Conservation (phyloP, 75 land plant genomes). For the Cupressus sempervirens region DNA sequence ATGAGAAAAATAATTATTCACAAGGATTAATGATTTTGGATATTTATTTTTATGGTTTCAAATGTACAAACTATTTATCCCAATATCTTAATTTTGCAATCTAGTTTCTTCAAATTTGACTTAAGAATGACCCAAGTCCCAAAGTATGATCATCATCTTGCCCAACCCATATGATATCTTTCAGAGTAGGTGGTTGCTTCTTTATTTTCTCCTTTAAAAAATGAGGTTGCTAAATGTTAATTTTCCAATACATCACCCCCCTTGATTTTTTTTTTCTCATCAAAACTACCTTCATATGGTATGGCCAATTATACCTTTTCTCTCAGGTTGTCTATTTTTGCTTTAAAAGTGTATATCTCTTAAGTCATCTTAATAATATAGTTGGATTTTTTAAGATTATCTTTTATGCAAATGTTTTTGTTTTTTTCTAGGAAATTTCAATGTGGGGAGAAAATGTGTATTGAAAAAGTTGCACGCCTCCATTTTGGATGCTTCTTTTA, state of each 20-base stretch:
- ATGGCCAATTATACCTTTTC: background rate
- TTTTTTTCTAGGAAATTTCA: slow-evolving; percentile 46
- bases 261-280: background rate
- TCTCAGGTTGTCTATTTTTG: background rate
- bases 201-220: background rate
- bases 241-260: background rate
- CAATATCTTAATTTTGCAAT: no score
- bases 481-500: slow-evolving; percentile 86
- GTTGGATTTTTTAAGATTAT: background rate
- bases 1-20: no score
- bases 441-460: slow-evolving; percentile 53
- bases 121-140: no score
- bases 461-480: slow-evolving; percentile 49
- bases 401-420: background rate
- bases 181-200: no score
- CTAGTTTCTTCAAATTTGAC: no score
- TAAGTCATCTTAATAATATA: background rate
- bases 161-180: no score
- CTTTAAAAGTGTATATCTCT: background rate
- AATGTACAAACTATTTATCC: no score
- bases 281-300: background rate
- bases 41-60: no score
- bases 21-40: no score
- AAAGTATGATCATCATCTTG: no score
- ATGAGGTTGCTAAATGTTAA: background rate